These are phyloP conservation scores for Talaromyces verruculosus DNA, from an alignment of 2,329 filamentous ascomycete species.

Conservation along the genomic window DNA sequence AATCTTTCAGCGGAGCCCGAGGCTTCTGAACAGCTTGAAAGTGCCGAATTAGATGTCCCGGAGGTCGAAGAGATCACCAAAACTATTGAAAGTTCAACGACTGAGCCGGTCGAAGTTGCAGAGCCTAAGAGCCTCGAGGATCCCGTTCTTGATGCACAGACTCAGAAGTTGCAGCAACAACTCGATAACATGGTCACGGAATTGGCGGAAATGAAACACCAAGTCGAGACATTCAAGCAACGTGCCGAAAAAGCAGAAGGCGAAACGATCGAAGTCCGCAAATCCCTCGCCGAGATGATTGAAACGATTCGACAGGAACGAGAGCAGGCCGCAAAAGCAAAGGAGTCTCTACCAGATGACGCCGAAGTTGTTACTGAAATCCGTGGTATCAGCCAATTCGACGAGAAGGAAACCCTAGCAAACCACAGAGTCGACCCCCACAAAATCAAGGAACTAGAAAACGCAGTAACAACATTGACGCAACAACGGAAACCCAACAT, in stretches of 20 bases:
- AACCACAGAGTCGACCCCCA: conserved; percentile 41
- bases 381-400: neutral
- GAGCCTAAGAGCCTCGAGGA: conserved; percentile 32
- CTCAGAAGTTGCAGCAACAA: conserved; percentile 62
- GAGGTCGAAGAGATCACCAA: conserved; percentile 21
- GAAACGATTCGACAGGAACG: conserved; percentile 70
- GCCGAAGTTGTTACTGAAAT: neutral
- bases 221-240: conserved; percentile 74
- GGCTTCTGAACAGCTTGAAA: conserved; percentile 47
- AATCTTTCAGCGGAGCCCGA: conserved; percentile 30
- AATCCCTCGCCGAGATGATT: conserved; percentile 84
- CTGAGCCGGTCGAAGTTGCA: conserved; percentile 6
- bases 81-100: conserved; percentile 17
- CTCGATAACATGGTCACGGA: conserved; percentile 75
- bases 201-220: conserved; percentile 75
- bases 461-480: conserved; percentile 46
- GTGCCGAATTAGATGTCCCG: conserved; percentile 23
- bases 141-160: conserved; percentile 31
- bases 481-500: conserved; percentile 36
- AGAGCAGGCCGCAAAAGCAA: conserved; percentile 48
- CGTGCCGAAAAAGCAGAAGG: conserved; percentile 78
- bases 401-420: conserved; percentile 5
- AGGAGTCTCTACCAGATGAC: neutral
- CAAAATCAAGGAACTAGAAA: conserved; percentile 41
- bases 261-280: conserved; percentile 69